Conservation (phyloP, 208 protist genomes). For the Trypanosoma conorhini region DNA sequence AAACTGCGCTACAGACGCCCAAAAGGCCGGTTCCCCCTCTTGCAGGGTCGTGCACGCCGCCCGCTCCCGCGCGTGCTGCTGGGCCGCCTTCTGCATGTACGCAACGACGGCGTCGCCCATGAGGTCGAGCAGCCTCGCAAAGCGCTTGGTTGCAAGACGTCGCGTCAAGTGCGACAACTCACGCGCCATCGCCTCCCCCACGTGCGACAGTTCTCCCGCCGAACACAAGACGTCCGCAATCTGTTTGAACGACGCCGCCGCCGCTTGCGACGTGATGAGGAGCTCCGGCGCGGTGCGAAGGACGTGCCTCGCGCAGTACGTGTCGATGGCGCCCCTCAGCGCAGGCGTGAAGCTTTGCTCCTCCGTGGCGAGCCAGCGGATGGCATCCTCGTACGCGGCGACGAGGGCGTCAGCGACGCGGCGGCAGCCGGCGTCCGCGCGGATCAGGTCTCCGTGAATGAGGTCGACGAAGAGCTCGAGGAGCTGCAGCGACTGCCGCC, state of each 20-base stretch:
- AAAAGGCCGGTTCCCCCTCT: conserved; percentile 14
- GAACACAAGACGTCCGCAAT: conserved; percentile 35
- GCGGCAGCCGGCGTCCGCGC: conserved; percentile 40
- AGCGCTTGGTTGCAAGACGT: conserved; percentile 28
- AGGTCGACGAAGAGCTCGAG: conserved; percentile 63
- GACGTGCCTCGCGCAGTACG: conserved; percentile 56
- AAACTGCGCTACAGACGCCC: conserved; percentile 16
- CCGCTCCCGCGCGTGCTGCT: conserved; percentile 12
- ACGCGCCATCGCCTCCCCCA: conserved; percentile 20
- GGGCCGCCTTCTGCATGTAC: conserved; percentile 37
- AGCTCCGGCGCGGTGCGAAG: conserved; percentile 43
- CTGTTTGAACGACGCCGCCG: conserved; percentile 30
- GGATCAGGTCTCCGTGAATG: conserved; percentile 63
- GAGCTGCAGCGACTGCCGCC: conserved; percentile 25
- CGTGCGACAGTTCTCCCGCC: background rate
- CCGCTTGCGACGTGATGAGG: conserved; percentile 33
- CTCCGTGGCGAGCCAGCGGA: conserved; percentile 31
- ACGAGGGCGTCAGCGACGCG: conserved; percentile 46
- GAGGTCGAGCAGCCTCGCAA: conserved; percentile 36
- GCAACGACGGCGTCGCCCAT: conserved; percentile 47
- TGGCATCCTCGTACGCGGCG: conserved; percentile 30
- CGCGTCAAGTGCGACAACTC: conserved; percentile 20
- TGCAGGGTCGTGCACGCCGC: background rate
- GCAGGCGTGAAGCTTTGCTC: conserved; percentile 27
- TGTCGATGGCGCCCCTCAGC: conserved; percentile 46